phyloP scores from a whole-genome alignment of 441 rosid species.

The Syzygium malaccense region DNA sequence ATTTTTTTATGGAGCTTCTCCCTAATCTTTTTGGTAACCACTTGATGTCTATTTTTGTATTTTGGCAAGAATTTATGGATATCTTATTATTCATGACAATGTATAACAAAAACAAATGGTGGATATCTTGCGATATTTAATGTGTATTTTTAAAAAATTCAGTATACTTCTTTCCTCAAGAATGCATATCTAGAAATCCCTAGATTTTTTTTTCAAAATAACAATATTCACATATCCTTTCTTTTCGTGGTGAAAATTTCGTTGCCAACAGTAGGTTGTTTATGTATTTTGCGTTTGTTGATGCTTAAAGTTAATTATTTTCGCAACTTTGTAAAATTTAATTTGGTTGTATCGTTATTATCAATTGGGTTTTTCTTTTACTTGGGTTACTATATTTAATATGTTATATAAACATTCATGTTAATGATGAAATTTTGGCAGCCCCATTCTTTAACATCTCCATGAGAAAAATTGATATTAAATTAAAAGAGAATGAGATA shows the following conservation, averaged over 20 bases:
- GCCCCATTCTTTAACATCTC: background rate
- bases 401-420: background rate
- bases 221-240: background rate
- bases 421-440: background rate
- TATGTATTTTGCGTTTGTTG: background rate
- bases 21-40: background rate
- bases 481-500: background rate
- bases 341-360: background rate
- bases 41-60: background rate
- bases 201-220: background rate
- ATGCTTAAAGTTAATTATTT: background rate
- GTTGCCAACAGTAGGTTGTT: background rate
- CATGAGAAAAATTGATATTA: background rate
- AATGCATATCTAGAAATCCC: background rate
- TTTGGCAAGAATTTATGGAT: background rate
- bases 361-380: background rate
- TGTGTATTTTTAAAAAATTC: background rate
- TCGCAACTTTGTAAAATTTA: background rate
- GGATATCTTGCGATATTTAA: background rate
- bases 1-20: background rate
- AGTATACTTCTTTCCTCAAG: background rate
- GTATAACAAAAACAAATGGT: background rate
- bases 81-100: background rate
- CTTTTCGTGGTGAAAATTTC: background rate
- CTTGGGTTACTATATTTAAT: background rate